Percentiles rank a stretch among this genome's conserved stretches.
These are phyloP conservation scores for Mycena belliarum DNA, from an alignment of 768 basidiomycete species.

Conservation along the genomic window DNA sequence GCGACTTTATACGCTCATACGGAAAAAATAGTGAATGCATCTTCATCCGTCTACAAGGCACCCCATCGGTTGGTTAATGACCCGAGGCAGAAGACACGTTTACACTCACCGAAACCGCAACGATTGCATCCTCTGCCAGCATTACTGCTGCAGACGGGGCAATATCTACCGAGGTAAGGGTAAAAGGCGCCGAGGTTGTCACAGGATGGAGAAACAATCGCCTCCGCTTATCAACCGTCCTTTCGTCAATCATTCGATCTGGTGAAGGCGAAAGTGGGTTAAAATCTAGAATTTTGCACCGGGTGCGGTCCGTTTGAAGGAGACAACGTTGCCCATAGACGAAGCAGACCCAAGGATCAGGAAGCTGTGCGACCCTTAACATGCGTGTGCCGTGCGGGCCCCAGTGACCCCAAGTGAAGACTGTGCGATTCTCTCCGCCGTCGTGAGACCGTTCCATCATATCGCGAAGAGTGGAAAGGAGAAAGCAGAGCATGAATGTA, in stretches of 20 bases:
- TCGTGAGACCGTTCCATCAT: conserved; percentile 22
- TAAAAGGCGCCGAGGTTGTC: conserved; percentile 29
- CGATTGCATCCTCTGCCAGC: conserved; percentile 37
- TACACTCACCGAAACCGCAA: conserved; percentile 33
- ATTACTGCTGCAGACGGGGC: conserved; percentile 28
- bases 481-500: conserved; percentile 30
- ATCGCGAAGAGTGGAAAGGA: conserved; percentile 30
- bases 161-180: conserved; percentile 14
- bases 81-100: background rate
- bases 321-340: conserved; percentile 35
- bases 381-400: conserved; percentile 33
- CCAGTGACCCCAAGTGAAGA: conserved; percentile 32
- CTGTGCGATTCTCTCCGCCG: background rate
- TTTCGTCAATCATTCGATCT: conserved; percentile 22
- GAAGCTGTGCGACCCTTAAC: conserved; percentile 25
- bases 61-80: background rate
- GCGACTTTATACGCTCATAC: no score
- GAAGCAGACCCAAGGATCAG: conserved; percentile 37
- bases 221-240: conserved; percentile 12
- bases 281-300: conserved; percentile 34
- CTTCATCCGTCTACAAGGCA: conserved; percentile 9
- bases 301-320: conserved; percentile 22
- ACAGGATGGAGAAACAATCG: conserved; percentile 26
- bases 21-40: conserved; percentile 5
- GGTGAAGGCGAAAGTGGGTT: conserved; percentile 26